Percentiles rank a stretch among this genome's conserved stretches.
Evolutionary conservation across 306 rosid genomes (phyloP).

Genomic region (Alnus rubra): DNA sequence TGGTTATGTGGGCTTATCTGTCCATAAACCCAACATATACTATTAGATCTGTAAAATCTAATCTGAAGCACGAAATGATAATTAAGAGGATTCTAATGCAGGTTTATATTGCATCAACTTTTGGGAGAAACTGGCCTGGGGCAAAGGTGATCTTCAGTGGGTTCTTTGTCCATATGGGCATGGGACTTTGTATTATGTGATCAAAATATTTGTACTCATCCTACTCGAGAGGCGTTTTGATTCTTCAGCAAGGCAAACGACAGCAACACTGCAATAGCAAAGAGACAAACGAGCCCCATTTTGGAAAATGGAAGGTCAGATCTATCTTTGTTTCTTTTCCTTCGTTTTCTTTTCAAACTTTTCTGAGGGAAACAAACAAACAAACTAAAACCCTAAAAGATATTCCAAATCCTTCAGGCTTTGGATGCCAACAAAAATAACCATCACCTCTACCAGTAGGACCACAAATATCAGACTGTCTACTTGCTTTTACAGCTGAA

Average conservation of each 20-base stretch:
- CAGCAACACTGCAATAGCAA: background rate
- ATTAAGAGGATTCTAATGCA: no score
- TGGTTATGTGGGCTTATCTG: no score
- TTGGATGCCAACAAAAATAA: conserved; percentile 13
- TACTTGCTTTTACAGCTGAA: background rate
- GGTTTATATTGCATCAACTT: background rate
- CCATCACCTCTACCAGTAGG: background rate
- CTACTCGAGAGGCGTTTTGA: background rate
- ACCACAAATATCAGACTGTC: background rate
- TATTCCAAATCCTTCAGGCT: background rate
- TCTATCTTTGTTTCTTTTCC: background rate
- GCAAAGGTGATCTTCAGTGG: background rate
- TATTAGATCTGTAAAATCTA: no score
- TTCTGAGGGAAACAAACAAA: background rate
- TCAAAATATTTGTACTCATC: background rate
- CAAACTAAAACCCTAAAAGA: background rate
- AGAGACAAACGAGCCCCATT: background rate
- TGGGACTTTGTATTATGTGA: conserved; percentile 5
- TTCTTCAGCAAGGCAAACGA: background rate
- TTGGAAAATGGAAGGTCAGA: background rate
- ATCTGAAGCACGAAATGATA: no score
- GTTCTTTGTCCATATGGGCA: background rate
- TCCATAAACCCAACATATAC: no score
- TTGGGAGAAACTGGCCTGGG: background rate
- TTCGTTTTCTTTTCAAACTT: background rate